These are phyloP conservation scores for Rhododendron kiyosumense DNA, from an alignment of 148 eudicot species.

Conservation along the genomic window DNA sequence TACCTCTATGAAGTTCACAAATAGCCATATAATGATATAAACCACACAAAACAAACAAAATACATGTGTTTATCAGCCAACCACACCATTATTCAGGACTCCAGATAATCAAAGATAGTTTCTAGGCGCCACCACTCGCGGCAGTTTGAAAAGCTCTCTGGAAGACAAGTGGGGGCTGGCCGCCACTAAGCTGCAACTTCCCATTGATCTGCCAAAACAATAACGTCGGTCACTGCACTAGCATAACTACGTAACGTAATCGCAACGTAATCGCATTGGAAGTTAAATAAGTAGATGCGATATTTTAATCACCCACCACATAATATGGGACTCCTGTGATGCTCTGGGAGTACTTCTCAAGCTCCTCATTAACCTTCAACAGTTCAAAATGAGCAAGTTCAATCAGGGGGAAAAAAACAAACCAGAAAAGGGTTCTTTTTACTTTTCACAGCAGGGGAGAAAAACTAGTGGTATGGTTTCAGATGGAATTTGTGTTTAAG, in stretches of 20 bases:
- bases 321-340: conserved; percentile 69
- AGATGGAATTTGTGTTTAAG: not conserved
- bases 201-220: conserved; percentile 61
- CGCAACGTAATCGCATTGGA: not conserved
- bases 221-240: not conserved
- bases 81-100: not conserved
- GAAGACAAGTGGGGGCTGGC: conserved; percentile 75
- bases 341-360: conserved; percentile 49
- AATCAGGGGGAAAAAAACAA: not conserved
- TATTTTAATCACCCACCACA: conserved; percentile 37
- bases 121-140: conserved; percentile 16
- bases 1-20: not conserved
- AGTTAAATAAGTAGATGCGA: not conserved
- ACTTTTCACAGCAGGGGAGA: not conserved
- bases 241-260: not conserved
- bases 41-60: not conserved
- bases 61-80: not conserved
- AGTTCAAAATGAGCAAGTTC: not conserved
- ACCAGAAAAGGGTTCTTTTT: not conserved
- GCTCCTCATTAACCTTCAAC: conserved; percentile 71
- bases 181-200: conserved; percentile 68
- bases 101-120: not conserved
- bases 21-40: not conserved
- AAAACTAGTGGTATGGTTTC: not conserved
- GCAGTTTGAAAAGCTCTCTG: conserved; percentile 56